Base-by-base conservation (phyloP, 2,329 filamentous ascomycete genomes). In the Madurella fahalii region DNA sequence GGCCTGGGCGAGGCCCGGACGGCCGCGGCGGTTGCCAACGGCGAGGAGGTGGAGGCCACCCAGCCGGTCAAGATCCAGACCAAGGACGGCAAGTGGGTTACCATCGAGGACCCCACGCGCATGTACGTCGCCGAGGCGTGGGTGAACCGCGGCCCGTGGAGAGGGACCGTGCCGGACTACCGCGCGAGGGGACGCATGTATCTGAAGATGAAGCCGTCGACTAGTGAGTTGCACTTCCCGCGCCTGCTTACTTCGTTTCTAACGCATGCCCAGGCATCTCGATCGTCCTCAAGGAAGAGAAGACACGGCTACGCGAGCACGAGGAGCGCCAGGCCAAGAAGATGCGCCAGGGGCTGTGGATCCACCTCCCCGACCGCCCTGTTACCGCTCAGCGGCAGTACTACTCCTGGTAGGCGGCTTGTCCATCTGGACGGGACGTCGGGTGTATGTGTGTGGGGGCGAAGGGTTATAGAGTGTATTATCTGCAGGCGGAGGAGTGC, bases 121-220 rank as follows among this genome's bases (percentile, higher is more conserved):
- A 87, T 97, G 61, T 99, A 96, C 70, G 81, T 99, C 62, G 87
- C 91, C 52, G 84, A 97, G 73, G 90, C 92, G 4, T 99, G 93
- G 93, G 90, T 96, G 43, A 90, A 89, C 52, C 85, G 87, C 60
- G 89, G 90, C 0, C 77, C 79, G 1, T 86, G 78, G 70, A 80
- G 81, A 54, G 72, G 70, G 25, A 74, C 72, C 56, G 75, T 77
- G 44, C 74, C 82, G 5, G 87, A 92, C 62, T 87, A 85, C 70
- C 85, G 93, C 59, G 91, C 90, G 2, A 81, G 89, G 67, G 90
- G 90, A 34, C 77, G 81, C 53, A 81, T 86, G 60, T 82, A 88
- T 64, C 70, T 83, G 34, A 77, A 94, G 70, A 77, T 78, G 53
- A 85, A 85, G 61, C 90, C 90, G 1, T 82, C 84, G 62, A 90